phyloP scores from a whole-genome alignment of 1,284 basidiomycete genomes.

The Ceratorhiza oryzae-sativae region DNA sequence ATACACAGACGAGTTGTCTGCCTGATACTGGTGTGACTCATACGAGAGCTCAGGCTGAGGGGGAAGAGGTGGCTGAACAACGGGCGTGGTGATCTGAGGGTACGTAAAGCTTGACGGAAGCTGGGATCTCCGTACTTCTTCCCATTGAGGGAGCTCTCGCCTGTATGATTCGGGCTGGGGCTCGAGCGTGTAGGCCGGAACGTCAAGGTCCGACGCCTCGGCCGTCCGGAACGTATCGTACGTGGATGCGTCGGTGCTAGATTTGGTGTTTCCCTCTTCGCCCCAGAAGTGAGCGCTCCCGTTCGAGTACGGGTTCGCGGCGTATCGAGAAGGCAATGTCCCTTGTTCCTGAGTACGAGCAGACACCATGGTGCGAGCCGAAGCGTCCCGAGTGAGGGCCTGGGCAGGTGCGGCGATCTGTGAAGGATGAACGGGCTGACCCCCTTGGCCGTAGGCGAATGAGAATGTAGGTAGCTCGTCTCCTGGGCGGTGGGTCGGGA shows the following conservation, averaged over 20 bases:
- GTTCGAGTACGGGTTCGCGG: constrained; percentile 11
- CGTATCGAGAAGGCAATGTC: not conserved
- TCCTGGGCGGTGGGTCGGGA: constrained; percentile 15
- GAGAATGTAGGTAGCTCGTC: constrained; percentile 32
- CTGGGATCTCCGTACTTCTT: constrained; percentile 28
- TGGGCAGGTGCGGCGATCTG: constrained; percentile 7
- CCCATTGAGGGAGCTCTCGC: constrained; percentile 18
- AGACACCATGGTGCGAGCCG: not conserved
- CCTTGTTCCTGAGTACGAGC: not conserved
- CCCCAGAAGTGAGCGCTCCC: constrained; percentile 24
- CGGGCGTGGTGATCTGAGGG: not conserved
- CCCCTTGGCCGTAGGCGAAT: constrained; percentile 28
- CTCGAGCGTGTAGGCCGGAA: constrained; percentile 12
- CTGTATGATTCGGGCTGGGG: not conserved
- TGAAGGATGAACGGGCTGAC: constrained; percentile 8
- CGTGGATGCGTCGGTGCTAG: not conserved
- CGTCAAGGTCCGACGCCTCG: not conserved
- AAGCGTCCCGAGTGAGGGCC: not conserved
- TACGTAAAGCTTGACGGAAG: not conserved
- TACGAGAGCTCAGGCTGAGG: not conserved
- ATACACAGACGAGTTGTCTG: not conserved
- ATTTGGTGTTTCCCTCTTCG: not conserved
- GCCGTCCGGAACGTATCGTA: not conserved
- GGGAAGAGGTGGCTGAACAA: not conserved
- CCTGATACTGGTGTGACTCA: not conserved